A percentile compares a stretch with the other conserved stretches of the same genome.
Evolutionary conservation across 805 yeast genomes (phyloP).

Genomic region (Cephaloascus fragrans): DNA sequence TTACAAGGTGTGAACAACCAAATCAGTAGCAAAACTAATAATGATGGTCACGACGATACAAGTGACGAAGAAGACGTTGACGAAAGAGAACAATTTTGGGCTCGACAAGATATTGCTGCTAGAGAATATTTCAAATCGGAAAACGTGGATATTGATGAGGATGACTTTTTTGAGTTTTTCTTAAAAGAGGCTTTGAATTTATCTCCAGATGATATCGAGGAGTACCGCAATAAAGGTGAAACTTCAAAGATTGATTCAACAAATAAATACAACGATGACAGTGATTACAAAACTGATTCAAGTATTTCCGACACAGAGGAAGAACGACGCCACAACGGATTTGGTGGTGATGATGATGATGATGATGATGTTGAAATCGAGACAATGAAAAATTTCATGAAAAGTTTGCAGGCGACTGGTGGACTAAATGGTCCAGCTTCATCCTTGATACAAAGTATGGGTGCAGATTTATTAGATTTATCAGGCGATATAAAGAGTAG

Average conservation of each 20-base stretch:
- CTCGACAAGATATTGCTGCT: slow-evolving; percentile 7
- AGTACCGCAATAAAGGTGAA: neutral
- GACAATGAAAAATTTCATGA: slow-evolving; percentile 13
- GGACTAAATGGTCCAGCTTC: slow-evolving; percentile 24
- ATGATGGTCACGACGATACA: slow-evolving; percentile 2
- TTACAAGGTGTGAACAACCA: neutral
- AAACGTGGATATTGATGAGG: slow-evolving; percentile 45
- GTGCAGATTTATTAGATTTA: no score
- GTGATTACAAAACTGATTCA: slow-evolving; percentile 9
- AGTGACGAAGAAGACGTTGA: neutral
- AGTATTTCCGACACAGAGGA: slow-evolving; percentile 6
- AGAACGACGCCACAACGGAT: neutral
- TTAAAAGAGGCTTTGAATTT: slow-evolving; percentile 43
- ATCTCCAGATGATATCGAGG: slow-evolving; percentile 28
- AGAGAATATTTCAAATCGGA: slow-evolving; percentile 16
- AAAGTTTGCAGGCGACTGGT: slow-evolving; percentile 13
- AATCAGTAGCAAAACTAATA: slow-evolving; percentile 4
- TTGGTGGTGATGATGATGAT: slow-evolving; percentile 5
- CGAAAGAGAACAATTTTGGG: slow-evolving; percentile 12
- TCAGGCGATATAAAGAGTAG: no score
- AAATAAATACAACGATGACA: slow-evolving; percentile 8
- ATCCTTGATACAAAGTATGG: slow-evolving; percentile 5
- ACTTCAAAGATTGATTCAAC: neutral
- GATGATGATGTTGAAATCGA: slow-evolving; percentile 10
- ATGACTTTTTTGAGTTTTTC: slow-evolving; percentile 61